Conservation (phyloP, 306 rosid genomes). For the Vicia sativa region DNA sequence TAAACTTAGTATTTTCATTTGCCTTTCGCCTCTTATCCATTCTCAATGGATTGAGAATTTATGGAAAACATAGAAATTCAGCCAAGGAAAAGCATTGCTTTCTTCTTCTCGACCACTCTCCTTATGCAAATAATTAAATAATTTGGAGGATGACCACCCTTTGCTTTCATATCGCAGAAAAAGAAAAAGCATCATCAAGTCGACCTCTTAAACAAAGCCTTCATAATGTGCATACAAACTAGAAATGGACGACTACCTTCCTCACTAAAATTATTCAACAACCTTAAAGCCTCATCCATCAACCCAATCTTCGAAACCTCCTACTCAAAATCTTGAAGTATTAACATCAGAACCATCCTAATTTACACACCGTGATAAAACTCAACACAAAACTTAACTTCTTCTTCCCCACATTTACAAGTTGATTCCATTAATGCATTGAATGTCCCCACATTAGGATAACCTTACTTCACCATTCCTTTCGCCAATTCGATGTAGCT, state of each 20-base stretch:
- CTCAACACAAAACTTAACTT: slow-evolving; percentile 64
- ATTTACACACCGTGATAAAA: slow-evolving; percentile 54
- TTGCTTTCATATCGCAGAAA: slow-evolving; percentile 85
- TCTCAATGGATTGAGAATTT: too few relatives aligned
- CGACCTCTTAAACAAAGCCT: slow-evolving; percentile 78
- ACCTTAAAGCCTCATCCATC: slow-evolving; percentile 71
- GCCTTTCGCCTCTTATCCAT: too few relatives aligned
- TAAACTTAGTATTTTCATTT: too few relatives aligned
- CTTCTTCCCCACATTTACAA: slow-evolving; percentile 53
- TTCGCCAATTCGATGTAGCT: slow-evolving; percentile 75
- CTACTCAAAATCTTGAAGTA: slow-evolving; percentile 67
- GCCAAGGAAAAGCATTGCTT: too few relatives aligned
- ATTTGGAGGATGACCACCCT: slow-evolving; percentile 83
- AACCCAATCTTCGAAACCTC: slow-evolving; percentile 61
- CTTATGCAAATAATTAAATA: neutral
- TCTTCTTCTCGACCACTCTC: neutral
- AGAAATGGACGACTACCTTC: slow-evolving; percentile 73
- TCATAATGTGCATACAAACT: slow-evolving; percentile 78
- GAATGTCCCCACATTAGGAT: slow-evolving; percentile 71
- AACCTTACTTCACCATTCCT: slow-evolving; percentile 66
- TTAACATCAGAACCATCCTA: slow-evolving; percentile 76
- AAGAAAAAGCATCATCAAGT: slow-evolving; percentile 88
- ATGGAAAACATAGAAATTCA: too few relatives aligned
- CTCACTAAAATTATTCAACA: slow-evolving; percentile 65
- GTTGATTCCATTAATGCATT: slow-evolving; percentile 61